Percentiles rank a stretch among this genome's conserved stretches.
Evolutionary conservation across 1,284 basidiomycete species (phyloP).

Genomic region (Ustilago tritici): DNA sequence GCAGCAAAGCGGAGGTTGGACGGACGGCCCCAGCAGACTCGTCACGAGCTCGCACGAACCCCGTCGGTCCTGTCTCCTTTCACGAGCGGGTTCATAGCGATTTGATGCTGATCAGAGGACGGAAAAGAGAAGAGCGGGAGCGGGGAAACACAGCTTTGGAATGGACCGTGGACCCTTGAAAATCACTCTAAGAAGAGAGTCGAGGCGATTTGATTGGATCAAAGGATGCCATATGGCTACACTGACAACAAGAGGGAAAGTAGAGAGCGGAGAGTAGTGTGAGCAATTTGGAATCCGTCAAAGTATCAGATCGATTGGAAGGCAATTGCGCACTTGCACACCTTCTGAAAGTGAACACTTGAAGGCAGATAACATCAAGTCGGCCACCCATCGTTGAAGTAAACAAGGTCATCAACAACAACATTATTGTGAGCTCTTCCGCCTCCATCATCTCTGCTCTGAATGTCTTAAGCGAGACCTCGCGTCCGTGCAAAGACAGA

Average conservation of each 20-base stretch:
- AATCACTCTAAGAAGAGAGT: neutral
- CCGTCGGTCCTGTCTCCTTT: neutral
- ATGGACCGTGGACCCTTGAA: neutral
- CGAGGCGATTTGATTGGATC: neutral
- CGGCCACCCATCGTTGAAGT: neutral
- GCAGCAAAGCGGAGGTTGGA: neutral
- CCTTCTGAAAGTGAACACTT: conserved; percentile 1
- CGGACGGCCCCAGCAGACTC: neutral
- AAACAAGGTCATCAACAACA: neutral
- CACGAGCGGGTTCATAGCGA: neutral
- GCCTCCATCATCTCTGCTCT: neutral
- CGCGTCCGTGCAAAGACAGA: neutral
- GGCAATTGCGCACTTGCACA: neutral
- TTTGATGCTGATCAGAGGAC: neutral
- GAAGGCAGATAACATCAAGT: neutral
- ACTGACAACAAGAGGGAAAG: neutral
- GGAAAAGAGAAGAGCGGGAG: neutral
- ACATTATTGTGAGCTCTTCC: neutral
- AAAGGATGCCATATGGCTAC: neutral
- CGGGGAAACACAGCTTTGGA: neutral
- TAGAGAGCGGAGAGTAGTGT: neutral
- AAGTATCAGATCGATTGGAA: conserved; percentile 1
- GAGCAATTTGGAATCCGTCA: neutral
- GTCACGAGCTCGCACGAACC: neutral
- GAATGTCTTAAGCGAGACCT: neutral